These are phyloP conservation scores for Coffea humblotiana DNA, from an alignment of 305 asterid genomes.

Conservation along the genomic window DNA sequence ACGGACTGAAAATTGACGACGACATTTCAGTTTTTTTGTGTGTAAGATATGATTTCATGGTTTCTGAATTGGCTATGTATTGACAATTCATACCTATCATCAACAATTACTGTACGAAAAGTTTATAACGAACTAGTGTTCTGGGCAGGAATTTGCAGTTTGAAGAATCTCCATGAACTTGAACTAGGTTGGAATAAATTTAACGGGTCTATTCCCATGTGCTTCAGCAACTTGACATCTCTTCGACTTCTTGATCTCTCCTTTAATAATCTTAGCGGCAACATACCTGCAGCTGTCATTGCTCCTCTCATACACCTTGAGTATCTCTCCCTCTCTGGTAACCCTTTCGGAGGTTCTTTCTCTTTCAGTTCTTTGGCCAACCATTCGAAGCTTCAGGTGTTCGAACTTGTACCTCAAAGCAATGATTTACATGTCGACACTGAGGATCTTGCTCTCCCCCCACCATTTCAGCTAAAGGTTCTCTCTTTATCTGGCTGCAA, in stretches of 20 bases:
- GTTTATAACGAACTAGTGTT: too few species aligned
- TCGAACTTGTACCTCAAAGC: neutral
- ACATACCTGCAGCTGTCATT: slow-evolving; percentile 16
- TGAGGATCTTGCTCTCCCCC: slow-evolving; percentile 21
- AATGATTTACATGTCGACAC: slow-evolving; percentile 18
- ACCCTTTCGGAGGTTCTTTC: slow-evolving; percentile 18
- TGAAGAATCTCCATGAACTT: slow-evolving; percentile 22
- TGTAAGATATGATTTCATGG: too few species aligned
- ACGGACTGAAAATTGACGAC: too few species aligned
- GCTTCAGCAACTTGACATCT: slow-evolving; percentile 16
- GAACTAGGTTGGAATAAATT: slow-evolving; percentile 10
- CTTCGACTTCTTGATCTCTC: slow-evolving; percentile 24
- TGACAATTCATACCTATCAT: too few species aligned
- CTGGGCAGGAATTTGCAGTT: slow-evolving; percentile 19
- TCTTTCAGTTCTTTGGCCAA: slow-evolving; percentile 11
- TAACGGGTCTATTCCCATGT: slow-evolving; percentile 19
- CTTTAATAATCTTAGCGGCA: slow-evolving; percentile 16
- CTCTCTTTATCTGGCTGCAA: neutral
- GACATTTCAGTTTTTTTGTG: too few species aligned
- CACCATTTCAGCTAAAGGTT: slow-evolving; percentile 32
- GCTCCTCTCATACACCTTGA: slow-evolving; percentile 20
- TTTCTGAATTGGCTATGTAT: too few species aligned
- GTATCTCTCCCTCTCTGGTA: slow-evolving; percentile 13
- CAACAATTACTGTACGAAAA: too few species aligned
- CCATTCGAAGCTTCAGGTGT: slow-evolving; percentile 18